phyloP scores from a whole-genome alignment of 2,329 filamentous ascomycete genomes.

The Aspergillus fumigatiaffinis region DNA sequence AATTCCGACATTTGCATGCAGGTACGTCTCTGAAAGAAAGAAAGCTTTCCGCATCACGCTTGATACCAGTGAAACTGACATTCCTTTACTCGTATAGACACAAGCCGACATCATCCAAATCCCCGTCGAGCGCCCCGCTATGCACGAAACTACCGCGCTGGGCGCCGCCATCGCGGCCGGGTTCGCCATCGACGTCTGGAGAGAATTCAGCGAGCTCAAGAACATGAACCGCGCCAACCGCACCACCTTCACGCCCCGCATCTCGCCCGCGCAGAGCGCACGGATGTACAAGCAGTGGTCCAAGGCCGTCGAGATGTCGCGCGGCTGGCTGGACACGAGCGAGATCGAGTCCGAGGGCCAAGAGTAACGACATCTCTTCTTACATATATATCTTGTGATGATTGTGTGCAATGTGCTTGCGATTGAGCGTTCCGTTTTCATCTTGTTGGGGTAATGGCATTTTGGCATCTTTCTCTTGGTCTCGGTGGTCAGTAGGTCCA shows the following conservation, averaged over 20 bases:
- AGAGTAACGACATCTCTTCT: slow-evolving; percentile 7
- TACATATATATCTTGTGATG: slow-evolving; percentile 3
- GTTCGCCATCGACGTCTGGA: slow-evolving; percentile 78
- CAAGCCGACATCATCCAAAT: slow-evolving; percentile 85
- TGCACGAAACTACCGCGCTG: slow-evolving; percentile 87
- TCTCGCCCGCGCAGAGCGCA: slow-evolving; percentile 54
- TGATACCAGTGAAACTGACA: slow-evolving; percentile 10
- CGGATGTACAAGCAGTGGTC: slow-evolving; percentile 69
- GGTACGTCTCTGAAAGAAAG: slow-evolving; percentile 35
- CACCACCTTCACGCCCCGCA: slow-evolving; percentile 65
- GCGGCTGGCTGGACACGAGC: slow-evolving; percentile 56
- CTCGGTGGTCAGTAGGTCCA: neutral
- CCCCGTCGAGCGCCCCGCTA: slow-evolving; percentile 75
- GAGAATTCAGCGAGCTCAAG: slow-evolving; percentile 67
- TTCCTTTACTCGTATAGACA: slow-evolving; percentile 46
- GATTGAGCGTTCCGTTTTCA: slow-evolving; percentile 10
- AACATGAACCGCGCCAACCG: slow-evolving; percentile 68
- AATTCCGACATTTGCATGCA: slow-evolving; percentile 89
- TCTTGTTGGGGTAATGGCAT: neutral
- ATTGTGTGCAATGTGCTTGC: slow-evolving; percentile 1
- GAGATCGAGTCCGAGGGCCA: slow-evolving; percentile 25
- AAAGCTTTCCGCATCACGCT: neutral
- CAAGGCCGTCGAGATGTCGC: slow-evolving; percentile 74
- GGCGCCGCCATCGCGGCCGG: slow-evolving; percentile 86
- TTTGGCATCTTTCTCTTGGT: neutral